Percentiles rank a stretch among this genome's conserved stretches.
These are phyloP conservation scores for Hymenoscyphus infarciens DNA, from an alignment of 2,329 filamentous ascomycete species.

Conservation along the genomic window DNA sequence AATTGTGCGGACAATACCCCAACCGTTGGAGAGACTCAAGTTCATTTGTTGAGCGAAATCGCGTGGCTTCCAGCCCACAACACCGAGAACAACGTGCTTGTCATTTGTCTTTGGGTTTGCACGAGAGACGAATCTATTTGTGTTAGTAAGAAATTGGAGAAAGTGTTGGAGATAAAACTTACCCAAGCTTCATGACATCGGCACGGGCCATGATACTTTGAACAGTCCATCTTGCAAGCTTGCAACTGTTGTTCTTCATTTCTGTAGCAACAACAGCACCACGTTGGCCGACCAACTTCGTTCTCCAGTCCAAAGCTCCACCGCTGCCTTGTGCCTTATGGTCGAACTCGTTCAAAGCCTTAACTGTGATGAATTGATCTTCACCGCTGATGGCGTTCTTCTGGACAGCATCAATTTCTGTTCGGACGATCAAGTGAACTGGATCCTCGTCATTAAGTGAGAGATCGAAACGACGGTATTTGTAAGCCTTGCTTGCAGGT, in stretches of 20 bases:
- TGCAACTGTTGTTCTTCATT: slow-evolving; percentile 99
- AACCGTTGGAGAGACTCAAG: slow-evolving; percentile 91
- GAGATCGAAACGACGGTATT: slow-evolving; percentile 95
- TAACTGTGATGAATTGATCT: slow-evolving; percentile 86
- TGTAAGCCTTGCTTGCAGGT: slow-evolving; percentile 94
- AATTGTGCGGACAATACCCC: slow-evolving; percentile 98
- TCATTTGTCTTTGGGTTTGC: slow-evolving; percentile 88
- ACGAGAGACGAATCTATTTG: slow-evolving; percentile 82
- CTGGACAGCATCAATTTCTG: slow-evolving; percentile 90
- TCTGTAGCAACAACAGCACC: slow-evolving; percentile 97
- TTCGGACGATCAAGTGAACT: slow-evolving; percentile 87
- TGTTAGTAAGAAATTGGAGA: slow-evolving; percentile 25
- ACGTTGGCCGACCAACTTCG: slow-evolving; percentile 88
- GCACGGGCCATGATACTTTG: slow-evolving; percentile 95
- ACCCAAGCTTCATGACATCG: slow-evolving; percentile 98
- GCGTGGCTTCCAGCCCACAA: slow-evolving; percentile 94
- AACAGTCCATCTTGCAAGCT: slow-evolving; percentile 95
- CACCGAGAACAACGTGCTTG: slow-evolving; percentile 91
- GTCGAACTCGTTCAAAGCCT: slow-evolving; percentile 98
- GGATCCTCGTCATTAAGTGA: slow-evolving; percentile 89
- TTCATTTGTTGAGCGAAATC: slow-evolving; percentile 99
- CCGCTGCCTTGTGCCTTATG: slow-evolving; percentile 94
- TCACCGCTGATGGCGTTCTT: slow-evolving; percentile 92
- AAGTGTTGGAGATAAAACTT: slow-evolving; percentile 38
- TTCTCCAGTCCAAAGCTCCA: slow-evolving; percentile 93